Conservation (phyloP, 1,284 basidiomycete genomes). For the Pterulicium gracile region DNA sequence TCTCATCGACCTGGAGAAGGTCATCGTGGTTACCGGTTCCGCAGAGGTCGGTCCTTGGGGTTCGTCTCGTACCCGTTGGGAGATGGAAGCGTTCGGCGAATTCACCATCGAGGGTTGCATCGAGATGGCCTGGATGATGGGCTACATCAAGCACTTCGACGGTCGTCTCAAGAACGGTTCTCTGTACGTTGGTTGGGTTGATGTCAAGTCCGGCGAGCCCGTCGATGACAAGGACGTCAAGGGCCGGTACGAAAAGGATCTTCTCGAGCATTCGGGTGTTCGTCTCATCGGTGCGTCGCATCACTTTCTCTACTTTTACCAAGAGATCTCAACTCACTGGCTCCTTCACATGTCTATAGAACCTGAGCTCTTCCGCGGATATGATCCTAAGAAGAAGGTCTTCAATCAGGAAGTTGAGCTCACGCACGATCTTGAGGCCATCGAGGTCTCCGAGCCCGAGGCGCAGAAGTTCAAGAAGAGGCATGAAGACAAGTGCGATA, state of each 20-base stretch:
- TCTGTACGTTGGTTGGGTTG: constrained; percentile 96
- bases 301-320: too few relatives aligned
- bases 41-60: constrained; percentile 99
- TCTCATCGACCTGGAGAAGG: constrained; percentile 90
- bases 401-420: constrained; percentile 98
- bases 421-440: constrained; percentile 91
- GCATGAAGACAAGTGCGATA: constrained; percentile 94
- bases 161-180: constrained; percentile 89
- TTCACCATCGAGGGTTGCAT: constrained; percentile 96
- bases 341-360: constrained; percentile 38
- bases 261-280: constrained; percentile 88
- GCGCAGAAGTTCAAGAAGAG: constrained; percentile 94
- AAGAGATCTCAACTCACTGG: background rate
- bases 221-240: constrained; percentile 97
- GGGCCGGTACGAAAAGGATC: constrained; percentile 90
- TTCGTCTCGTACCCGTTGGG: constrained; percentile 97
- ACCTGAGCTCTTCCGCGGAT: constrained; percentile 94
- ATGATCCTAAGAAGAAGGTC: constrained; percentile 94
- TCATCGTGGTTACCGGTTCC: constrained; percentile 92
- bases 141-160: constrained; percentile 96
- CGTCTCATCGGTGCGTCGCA: constrained; percentile 73
- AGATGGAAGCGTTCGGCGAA: constrained; percentile 93
- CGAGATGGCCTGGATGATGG: constrained; percentile 99
- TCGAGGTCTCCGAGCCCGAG: constrained; percentile 87
- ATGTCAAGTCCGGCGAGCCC: constrained; percentile 90